phyloP scores from a whole-genome alignment of 1,284 basidiomycete species.

The Papiliotrema nemorosa region DNA sequence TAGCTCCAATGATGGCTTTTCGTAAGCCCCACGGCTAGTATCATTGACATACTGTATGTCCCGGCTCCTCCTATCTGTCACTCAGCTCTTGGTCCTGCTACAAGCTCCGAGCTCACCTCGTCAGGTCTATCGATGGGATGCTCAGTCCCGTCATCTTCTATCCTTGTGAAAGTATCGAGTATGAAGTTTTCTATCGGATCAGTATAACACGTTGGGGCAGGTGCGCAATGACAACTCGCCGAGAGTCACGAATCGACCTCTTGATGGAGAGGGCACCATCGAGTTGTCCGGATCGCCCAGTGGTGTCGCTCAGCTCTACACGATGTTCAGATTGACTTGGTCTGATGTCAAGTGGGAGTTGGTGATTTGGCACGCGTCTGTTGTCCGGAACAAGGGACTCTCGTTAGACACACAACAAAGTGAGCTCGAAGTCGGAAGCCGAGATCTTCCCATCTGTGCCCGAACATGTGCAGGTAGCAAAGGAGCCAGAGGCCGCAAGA shows the following conservation, averaged over 20 bases:
- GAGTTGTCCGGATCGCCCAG: too few species aligned
- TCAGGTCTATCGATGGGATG: conserved; percentile 28
- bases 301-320: too few species aligned
- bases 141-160: conserved; percentile 34
- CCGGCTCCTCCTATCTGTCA: conserved; percentile 45
- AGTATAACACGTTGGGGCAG: not conserved
- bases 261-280: not conserved
- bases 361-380: too few species aligned
- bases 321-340: too few species aligned
- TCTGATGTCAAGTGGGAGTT: too few species aligned
- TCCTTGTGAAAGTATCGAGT: conserved; percentile 41
- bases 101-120: conserved; percentile 24
- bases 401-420: too few species aligned
- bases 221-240: not conserved
- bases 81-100: not conserved
- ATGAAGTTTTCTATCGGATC: conserved; percentile 36
- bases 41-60: conserved; percentile 33
- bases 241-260: not conserved
- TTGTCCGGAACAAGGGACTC: too few species aligned
- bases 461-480: too few species aligned
- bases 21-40: not conserved
- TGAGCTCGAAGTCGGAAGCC: too few species aligned
- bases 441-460: too few species aligned
- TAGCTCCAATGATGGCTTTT: conserved; percentile 40
- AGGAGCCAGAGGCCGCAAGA: too few species aligned